These are phyloP conservation scores for Exutisphaerella laricina DNA, from an alignment of 2,329 filamentous ascomycete species.

Conservation along the genomic window DNA sequence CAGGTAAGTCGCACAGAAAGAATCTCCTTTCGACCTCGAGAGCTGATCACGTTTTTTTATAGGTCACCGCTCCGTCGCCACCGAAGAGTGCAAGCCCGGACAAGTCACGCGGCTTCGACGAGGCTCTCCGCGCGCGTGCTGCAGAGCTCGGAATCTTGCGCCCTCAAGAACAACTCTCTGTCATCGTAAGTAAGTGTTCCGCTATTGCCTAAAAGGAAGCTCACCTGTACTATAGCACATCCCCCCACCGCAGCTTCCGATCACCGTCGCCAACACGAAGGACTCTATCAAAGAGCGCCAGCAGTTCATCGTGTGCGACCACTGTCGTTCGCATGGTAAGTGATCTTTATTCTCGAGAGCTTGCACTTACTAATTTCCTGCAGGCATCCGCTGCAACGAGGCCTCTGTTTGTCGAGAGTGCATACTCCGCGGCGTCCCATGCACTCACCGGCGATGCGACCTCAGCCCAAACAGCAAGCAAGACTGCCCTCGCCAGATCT, in stretches of 20 bases:
- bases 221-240: background rate
- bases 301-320: conserved; percentile 19
- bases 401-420: conserved; percentile 20
- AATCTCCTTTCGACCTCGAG: too few relatives aligned
- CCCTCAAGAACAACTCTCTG: background rate
- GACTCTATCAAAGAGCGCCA: conserved; percentile 4
- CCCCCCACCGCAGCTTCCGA: background rate
- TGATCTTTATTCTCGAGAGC: background rate
- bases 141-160: conserved; percentile 17
- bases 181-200: background rate
- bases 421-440: conserved; percentile 15
- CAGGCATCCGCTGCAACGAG: conserved; percentile 19
- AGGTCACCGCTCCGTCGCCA: background rate
- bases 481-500: conserved; percentile 16
- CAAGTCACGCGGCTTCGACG: conserved; percentile 5
- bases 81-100: conserved; percentile 3
- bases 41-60: too few relatives aligned
- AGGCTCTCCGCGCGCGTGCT: conserved; percentile 6
- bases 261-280: conserved; percentile 4
- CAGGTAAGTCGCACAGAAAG: too few relatives aligned
- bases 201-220: background rate
- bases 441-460: conserved; percentile 17
- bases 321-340: conserved; percentile 13
- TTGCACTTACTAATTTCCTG: conserved; percentile 3
- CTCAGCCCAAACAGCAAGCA: conserved; percentile 12